Percentiles rank a stretch among this genome's conserved stretches.
Evolutionary conservation across 2,329 filamentous ascomycete genomes (phyloP).

Genomic region (Aspergillus aculeatinus): DNA sequence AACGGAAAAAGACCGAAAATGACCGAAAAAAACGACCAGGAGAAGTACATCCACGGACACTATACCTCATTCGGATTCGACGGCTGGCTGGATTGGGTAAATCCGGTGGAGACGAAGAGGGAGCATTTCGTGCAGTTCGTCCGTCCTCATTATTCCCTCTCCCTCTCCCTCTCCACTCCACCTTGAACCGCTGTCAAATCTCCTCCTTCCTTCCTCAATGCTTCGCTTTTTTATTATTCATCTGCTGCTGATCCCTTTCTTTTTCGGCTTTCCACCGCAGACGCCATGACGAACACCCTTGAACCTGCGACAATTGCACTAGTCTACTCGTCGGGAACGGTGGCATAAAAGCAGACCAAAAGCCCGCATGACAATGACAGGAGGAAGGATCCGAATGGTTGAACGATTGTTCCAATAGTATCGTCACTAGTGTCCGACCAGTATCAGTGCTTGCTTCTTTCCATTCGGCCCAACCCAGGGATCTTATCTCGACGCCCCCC

Average conservation of each 20-base stretch:
- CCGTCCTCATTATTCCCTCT: no score
- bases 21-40: neutral
- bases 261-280: neutral
- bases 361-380: neutral
- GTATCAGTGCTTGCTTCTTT: neutral
- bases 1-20: neutral
- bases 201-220: neutral
- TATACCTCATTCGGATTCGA: constrained; percentile 10
- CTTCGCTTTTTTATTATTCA: neutral
- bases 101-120: constrained; percentile 4
- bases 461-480: neutral
- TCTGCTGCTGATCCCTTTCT: neutral
- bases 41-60: constrained; percentile 10
- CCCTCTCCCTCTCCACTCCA: neutral
- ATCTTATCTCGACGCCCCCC: neutral
- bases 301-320: no score
- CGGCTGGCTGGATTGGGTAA: constrained; percentile 15
- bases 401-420: neutral
- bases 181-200: constrained; percentile 8
- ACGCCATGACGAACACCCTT: neutral
- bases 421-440: neutral
- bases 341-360: neutral
- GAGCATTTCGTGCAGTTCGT: constrained; percentile 10
- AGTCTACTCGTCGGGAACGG: no score
- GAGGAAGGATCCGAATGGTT: neutral